Evolutionary conservation across 768 basidiomycete genomes (phyloP), one percentile per base, ranked within the genome.

Genomic region (Lentinula aciculospora): DNA sequence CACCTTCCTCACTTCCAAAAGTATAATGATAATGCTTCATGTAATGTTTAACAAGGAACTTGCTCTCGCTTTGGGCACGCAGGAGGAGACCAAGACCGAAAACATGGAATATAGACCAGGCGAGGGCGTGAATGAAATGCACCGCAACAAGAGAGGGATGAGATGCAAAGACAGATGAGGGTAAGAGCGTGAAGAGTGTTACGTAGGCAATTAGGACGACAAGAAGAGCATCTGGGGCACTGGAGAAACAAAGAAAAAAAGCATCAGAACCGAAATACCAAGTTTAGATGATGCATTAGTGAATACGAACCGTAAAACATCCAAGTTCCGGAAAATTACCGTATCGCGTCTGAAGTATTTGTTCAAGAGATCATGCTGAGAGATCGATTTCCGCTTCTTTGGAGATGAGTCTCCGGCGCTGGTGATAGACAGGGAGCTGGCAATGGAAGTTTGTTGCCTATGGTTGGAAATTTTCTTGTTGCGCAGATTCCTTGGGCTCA

Each of bases 11-110:
- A 21, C 83, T 77, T 46, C 77, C 75, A 12, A 42, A 39, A n/a
- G 85, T 81, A 69, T 98, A 98, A 64, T 93, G 85, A 66, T 98
- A 99, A 66, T 98, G 85, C 76, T 96, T 94, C 64, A 97, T 72
- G 68, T 89, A 98, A 69, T 99, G 97, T 62, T 93, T 75, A 27
- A 98, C 97, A 37, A 98, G 73, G 75, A 89, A 97, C 69, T 94
- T 95, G 69, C 73, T 82, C 68, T 86, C 79, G 63, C 89, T 88
- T 71, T 99, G 97, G 1, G 87, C 90, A 21, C 83, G 83, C 39
- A 99, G 78, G 17, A 96, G 76, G 37, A 88, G 71, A 0, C 97
- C 97, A 15, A 98, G 80, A 1, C 89, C 94, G 61, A 95, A 82
- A 31, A 86, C 89, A 70, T 98, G 93, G 73, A 97, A 85, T 44